Evolutionary conservation across 106 monocot species (phyloP).

Genomic region (Acorus calamus): DNA sequence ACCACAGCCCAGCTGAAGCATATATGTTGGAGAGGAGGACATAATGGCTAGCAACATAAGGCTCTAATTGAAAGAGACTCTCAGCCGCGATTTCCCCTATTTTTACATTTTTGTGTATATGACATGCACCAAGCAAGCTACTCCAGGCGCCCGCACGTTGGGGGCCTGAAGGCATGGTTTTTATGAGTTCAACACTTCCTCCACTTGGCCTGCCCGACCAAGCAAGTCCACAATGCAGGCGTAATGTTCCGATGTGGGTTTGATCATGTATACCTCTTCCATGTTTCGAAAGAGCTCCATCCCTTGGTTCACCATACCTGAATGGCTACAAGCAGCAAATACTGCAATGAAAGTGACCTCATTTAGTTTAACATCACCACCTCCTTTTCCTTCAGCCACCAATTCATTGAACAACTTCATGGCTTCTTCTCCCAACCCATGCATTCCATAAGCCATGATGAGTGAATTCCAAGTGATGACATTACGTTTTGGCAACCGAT

Average conservation of each 20-base stretch:
- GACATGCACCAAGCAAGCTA: constrained; percentile 33
- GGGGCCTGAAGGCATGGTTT: constrained; percentile 16
- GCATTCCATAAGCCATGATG: constrained; percentile 37
- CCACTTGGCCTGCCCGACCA: constrained; percentile 32
- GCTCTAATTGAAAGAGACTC: constrained; percentile 19
- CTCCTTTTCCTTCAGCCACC: constrained; percentile 13
- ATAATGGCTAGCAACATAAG: constrained; percentile 30
- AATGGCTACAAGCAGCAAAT: constrained; percentile 34
- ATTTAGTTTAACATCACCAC: constrained; percentile 20
- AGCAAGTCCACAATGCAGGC: constrained; percentile 49
- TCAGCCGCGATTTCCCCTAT: constrained; percentile 23
- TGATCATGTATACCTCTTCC: constrained; percentile 21
- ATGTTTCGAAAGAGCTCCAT: constrained; percentile 27
- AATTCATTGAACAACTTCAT: constrained; percentile 29
- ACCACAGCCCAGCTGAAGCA: constrained; percentile 20
- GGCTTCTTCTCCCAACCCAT: constrained; percentile 31
- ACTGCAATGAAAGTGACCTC: constrained; percentile 29
- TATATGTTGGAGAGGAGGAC: constrained; percentile 43
- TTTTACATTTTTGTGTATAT: constrained; percentile 27
- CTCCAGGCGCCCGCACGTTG: constrained; percentile 23
- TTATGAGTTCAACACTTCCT: constrained; percentile 25
- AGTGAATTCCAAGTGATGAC: constrained; percentile 34
- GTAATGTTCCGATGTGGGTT: constrained; percentile 27
- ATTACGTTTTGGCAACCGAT: constrained; percentile 21
- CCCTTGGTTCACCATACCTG: constrained; percentile 30